Evolutionary conservation across 2,329 filamentous ascomycete species (phyloP), one percentile per base, ranked within the genome.

Genomic region (Verticillium isaacii): DNA sequence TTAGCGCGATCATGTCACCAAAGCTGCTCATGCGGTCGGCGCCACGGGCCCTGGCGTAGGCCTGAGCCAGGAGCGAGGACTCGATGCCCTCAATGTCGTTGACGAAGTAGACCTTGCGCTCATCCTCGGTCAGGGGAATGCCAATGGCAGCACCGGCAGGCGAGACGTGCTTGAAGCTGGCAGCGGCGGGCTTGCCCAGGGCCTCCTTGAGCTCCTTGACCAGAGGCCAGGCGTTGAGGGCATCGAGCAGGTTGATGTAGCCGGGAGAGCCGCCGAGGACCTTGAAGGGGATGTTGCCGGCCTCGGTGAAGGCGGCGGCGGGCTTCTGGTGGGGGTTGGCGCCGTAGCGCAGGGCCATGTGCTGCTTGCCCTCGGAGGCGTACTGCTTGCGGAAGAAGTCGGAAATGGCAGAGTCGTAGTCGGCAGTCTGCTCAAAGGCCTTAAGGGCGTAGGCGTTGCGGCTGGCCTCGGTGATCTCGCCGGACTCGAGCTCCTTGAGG

Each of bases 21-120:
- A 98, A 99, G 80, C 92, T 96, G 77, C 93, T 97, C 95, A 98
- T 98, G 70, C 95, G 91, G 80, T 99, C 95, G 57, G 95, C 93
- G 67, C 95, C 95, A 72, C 95, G 89, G 61, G 95, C 95, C 73
- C 95, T 91, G 63, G 95, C 94, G 72, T 99, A 99, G 45, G 95
- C 95, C 79, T 97, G 93, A 29, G 95, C 95, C 36, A 98, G 86
- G 54, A 83, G 84, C 9, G 94, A 98, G 56, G 85, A 85, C 77
- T 96, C 92, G 66, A 99, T 88, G 60, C 92, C 93, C 64, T 88
- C 85, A 70, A 99, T 96, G 73, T 97, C 95, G 72, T 96, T 92
- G 63, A 99, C 95, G 83, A 99, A 97, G 83, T 97, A 99, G 61
- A 97, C 95, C 80, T 96, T 96, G 78, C 91, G 89, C 85, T 99